Evolutionary conservation across 2,329 filamentous ascomycete species (phyloP), one percentile per base, ranked within the genome.

Genomic region (Cladosporium phlei): DNA sequence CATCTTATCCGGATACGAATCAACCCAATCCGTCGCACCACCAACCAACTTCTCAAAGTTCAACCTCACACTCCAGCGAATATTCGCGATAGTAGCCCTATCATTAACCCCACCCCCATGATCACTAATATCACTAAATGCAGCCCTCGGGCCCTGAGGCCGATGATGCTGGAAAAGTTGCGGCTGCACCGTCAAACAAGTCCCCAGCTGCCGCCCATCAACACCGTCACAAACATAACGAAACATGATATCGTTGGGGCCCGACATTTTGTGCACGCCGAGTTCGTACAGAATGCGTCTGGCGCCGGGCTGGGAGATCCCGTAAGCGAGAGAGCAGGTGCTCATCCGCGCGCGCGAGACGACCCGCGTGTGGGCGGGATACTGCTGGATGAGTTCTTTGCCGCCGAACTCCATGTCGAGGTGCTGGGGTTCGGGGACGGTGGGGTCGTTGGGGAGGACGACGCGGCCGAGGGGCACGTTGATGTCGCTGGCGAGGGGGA

Each of bases 111-210:
- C 64, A 0, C 57, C 59, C 0, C 56, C 61, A 20, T 68, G 60
- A 3, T 63, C 51, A 1, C 56, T 55, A 30, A 72, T 72, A 35
- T 73, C 66, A 44, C 68, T 72, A 30, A 56, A 58, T 2, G 55
- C 51, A 7, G 46, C 57, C 30, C 55, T 59, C 1, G 57, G 56
- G 1, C 74, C 75, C 0, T 63, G 64, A 0, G 66, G 56, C 2
- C 69, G 62, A 50, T 75, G 69, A 12, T 73, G 69, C n/a, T 72
- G 66, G 54, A 78, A 73, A 3, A 77, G 56, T 22, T 65, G 61
- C 0, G 72, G 74, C 49, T 67, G 63, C 2, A 66, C 60, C 0
- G 66, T 64, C 50, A 76, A 32, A 58, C 73, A 69, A 34, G 61
- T 65, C 42, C 68, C 62, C 47, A 66, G 46, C 32, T 45, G 38